phyloP scores from a whole-genome alignment of 2,329 filamentous ascomycete species.

The Delphinella strobiligena region DNA sequence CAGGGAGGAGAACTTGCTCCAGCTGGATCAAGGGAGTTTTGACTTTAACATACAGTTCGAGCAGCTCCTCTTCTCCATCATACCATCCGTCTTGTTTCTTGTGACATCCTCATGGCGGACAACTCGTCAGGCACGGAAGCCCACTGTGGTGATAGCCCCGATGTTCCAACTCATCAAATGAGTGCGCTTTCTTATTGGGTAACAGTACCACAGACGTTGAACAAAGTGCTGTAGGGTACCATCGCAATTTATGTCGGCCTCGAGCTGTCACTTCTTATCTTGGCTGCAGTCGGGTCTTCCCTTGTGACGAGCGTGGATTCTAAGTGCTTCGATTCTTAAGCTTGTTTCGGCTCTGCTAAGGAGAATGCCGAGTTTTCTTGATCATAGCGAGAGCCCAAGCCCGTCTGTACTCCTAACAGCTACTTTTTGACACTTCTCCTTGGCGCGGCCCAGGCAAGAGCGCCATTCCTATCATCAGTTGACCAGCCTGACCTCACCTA shows the following conservation, averaged over 20 bases:
- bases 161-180: slow-evolving; percentile 1
- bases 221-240: neutral
- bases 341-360: neutral
- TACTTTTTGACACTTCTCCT: neutral
- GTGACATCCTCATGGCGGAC: slow-evolving; percentile 3
- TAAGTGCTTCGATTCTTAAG: neutral
- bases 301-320: neutral
- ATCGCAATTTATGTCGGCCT: neutral
- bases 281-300: neutral
- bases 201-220: too few relatives aligned
- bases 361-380: neutral
- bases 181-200: neutral
- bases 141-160: neutral
- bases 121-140: neutral
- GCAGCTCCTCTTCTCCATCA: neutral
- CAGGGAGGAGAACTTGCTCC: neutral
- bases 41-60: slow-evolving; percentile 3
- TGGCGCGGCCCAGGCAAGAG: neutral
- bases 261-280: neutral
- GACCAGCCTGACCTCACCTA: neutral
- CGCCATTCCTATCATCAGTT: neutral
- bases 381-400: slow-evolving; percentile 1
- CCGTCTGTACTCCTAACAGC: neutral
- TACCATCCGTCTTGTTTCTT: slow-evolving; percentile 1
- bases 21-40: neutral